phyloP scores from a whole-genome alignment of 2,329 filamentous ascomycete species.

The Pseudogymnoascus sp. region DNA sequence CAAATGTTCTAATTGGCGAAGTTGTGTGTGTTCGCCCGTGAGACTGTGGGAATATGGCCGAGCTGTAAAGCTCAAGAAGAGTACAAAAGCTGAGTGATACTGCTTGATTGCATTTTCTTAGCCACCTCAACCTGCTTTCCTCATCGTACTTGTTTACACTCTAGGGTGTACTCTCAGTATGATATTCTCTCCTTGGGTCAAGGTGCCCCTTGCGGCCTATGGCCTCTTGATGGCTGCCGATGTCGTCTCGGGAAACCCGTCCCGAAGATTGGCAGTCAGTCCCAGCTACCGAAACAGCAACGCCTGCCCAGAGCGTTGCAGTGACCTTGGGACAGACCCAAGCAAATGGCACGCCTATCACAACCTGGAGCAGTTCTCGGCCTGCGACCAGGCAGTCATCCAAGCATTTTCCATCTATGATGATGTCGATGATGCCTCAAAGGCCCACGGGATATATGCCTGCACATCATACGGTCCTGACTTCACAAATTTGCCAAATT shows the following conservation, averaged over 20 bases:
- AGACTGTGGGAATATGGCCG: no score
- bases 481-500: slow-evolving; percentile 11
- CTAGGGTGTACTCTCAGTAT: not conserved
- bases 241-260: not conserved
- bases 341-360: not conserved
- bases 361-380: slow-evolving; percentile 21
- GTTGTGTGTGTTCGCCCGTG: no score
- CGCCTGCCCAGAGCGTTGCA: not conserved
- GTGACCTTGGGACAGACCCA: not conserved
- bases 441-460: slow-evolving; percentile 27
- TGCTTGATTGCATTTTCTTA: no score
- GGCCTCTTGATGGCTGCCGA: not conserved
- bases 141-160: not conserved
- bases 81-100: no score
- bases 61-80: no score
- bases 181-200: not conserved
- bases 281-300: not conserved
- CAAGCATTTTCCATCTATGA: slow-evolving; percentile 31
- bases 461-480: slow-evolving; percentile 25
- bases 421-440: slow-evolving; percentile 25
- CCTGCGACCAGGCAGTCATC: slow-evolving; percentile 26
- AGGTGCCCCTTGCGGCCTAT: not conserved
- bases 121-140: no score
- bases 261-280: not conserved
- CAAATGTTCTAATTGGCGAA: no score